These are phyloP conservation scores for Gamarada debralockiae DNA, from an alignment of 495 filamentous ascomycete species.

Conservation along the genomic window DNA sequence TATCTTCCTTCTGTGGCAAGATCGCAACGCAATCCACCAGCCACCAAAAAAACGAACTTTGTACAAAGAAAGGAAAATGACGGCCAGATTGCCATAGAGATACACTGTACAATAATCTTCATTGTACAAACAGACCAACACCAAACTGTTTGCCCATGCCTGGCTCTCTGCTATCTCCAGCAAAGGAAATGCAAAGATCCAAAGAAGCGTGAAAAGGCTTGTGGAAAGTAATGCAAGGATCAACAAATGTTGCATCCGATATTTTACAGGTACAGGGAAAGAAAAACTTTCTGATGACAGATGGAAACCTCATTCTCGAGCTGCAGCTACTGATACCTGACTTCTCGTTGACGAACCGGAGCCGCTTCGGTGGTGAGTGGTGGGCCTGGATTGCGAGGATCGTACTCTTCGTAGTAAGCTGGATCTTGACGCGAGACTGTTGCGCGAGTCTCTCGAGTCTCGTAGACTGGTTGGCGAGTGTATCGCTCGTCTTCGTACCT, in stretches of 20 bases:
- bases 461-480: conserved; percentile 20
- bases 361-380: conserved; percentile 4
- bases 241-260: conserved; percentile 6
- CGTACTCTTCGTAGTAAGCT: conserved; percentile 36
- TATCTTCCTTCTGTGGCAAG: no score
- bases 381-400: conserved; percentile 29
- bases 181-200: neutral
- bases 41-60: neutral
- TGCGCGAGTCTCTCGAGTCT: conserved; percentile 14
- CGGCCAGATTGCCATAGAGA: no score
- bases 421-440: conserved; percentile 21
- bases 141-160: no score
- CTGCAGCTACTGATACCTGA: conserved; percentile 20
- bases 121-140: no score
- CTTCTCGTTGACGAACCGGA: conserved; percentile 13
- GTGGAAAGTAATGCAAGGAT: neutral
- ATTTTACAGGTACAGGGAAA: conserved; percentile 1
- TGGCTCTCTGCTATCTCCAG: no score
- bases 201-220: neutral
- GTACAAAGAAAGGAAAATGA: conserved; percentile 3
- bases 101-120: no score
- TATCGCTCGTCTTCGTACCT: conserved; percentile 21
- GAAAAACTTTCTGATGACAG: neutral
- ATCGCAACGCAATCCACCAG: no score
- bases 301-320: conserved; percentile 1